Base-by-base conservation (phyloP, 352 stramenopile genomes). In the Globisporangium recalcitrans region DNA sequence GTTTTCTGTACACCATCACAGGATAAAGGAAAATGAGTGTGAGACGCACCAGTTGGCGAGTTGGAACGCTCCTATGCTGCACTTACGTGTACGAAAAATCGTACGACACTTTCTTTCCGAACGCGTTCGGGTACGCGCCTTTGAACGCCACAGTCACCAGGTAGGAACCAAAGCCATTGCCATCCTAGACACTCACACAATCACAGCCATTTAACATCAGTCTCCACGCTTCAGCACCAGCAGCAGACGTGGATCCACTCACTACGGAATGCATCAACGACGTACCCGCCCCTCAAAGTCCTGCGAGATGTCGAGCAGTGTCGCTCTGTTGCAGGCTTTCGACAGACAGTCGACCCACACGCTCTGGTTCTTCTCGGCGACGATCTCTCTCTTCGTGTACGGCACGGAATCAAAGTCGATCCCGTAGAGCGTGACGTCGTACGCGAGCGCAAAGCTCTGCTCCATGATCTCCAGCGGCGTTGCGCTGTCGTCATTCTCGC, bases 31-130 rank as follows among this genome's bases (percentile, higher is more conserved):
- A n/a, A 4, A 44, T 44, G 36, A 14, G 19, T n/a, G n/a, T 14
- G 16, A 44, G 14, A 44, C 19, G 36, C 5, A 44, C 5, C 36
- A n/a, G 14, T 44, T 44, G 36, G 6, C 36, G n/a, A 44, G 14
- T 44, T n/a, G 36, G 36, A n/a, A 44, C 9, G 36, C 36, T 42
- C 5, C 19, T 4, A n/a, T n/a, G 36, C 36, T 44, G 36, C 21
- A 74, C 80, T 44, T 80, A 94, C 85, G 83, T 89, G 64, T 89
- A 95, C 2, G 78, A 79, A 60, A 95, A 91, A 26, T 90, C 73
- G 64, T 95, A 95, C 8, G 73, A 61, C 40, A 95, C 71, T 5
- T 77, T 62, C 27, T 78, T 77, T 29, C 80, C 83, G 31, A 91
- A 91, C 1, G 70, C 63, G 56, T 95, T 91, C 1, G 85, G 85